A percentile compares a stretch with the other conserved stretches of the same genome.
These are phyloP conservation scores for Chaetomium cochliodes DNA, from an alignment of 495 filamentous ascomycete species.

Conservation along the genomic window DNA sequence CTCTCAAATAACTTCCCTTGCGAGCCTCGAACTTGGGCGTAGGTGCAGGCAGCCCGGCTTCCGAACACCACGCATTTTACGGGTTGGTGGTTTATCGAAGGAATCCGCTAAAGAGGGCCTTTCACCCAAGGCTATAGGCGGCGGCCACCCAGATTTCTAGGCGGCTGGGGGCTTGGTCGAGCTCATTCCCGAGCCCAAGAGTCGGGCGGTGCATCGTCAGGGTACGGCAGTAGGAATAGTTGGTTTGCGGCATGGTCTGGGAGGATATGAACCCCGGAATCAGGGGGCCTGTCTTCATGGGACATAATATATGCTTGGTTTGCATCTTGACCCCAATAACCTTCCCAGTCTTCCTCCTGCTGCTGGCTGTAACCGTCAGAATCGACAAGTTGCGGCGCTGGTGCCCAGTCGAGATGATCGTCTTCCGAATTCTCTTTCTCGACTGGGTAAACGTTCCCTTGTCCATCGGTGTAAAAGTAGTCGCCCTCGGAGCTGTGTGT, in stretches of 20 bases:
- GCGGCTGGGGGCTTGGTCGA: background rate
- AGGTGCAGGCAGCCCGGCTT: background rate
- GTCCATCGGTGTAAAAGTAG: conserved; percentile 33
- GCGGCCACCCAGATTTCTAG: background rate
- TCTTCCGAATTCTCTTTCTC: background rate
- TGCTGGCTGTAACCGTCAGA: conserved; percentile 10
- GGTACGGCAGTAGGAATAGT: background rate
- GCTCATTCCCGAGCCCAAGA: background rate
- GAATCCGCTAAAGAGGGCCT: background rate
- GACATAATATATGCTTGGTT: conserved; percentile 26
- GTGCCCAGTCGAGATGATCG: conserved; percentile 1
- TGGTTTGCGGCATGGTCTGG: background rate
- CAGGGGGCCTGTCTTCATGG: conserved; percentile 21
- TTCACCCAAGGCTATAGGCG: background rate
- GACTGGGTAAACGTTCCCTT: conserved; percentile 28
- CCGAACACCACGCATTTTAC: too few species aligned
- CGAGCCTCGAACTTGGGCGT: background rate
- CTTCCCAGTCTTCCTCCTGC: conserved; percentile 10
- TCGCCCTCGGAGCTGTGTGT: conserved; percentile 26
- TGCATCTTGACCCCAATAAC: background rate
- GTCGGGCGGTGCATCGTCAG: background rate
- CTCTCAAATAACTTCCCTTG: too few species aligned
- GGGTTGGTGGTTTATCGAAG: background rate
- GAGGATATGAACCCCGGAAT: background rate
- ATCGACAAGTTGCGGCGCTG: background rate